A percentile compares a stretch with the other conserved stretches of the same genome.
phyloP scores from a whole-genome alignment of 2,329 filamentous ascomycete species.

The Emydomyces testavorans region DNA sequence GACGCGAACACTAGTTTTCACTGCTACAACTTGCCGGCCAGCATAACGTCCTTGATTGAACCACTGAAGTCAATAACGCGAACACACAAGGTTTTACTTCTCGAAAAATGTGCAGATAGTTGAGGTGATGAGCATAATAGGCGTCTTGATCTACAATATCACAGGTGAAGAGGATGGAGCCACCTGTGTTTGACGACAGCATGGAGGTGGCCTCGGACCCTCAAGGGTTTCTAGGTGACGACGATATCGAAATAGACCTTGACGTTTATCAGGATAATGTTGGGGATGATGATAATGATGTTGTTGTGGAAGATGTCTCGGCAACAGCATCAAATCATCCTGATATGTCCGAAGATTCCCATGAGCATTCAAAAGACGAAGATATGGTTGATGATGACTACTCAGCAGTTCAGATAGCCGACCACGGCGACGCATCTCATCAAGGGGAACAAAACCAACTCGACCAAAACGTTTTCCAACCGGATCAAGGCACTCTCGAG shows the following conservation, averaged over 20 bases:
- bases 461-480: slow-evolving; percentile 16
- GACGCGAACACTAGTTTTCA: neutral
- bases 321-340: slow-evolving; percentile 30
- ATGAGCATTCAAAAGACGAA: slow-evolving; percentile 30
- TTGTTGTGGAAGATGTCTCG: slow-evolving; percentile 44
- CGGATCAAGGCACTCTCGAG: slow-evolving; percentile 21
- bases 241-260: slow-evolving; percentile 47
- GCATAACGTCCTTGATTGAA: too few species aligned
- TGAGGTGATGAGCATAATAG: neutral
- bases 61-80: neutral
- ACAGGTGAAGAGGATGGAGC: slow-evolving; percentile 25
- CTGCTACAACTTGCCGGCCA: too few species aligned
- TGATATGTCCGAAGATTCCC: slow-evolving; percentile 24
- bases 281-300: slow-evolving; percentile 43
- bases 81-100: too few species aligned
- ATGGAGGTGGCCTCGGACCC: slow-evolving; percentile 36
- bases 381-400: slow-evolving; percentile 38
- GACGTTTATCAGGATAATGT: slow-evolving; percentile 34
- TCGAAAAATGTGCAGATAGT: neutral
- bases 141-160: too few species aligned
- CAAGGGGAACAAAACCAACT: slow-evolving; percentile 24
- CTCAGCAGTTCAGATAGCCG: slow-evolving; percentile 18
- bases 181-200: slow-evolving; percentile 31
- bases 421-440: slow-evolving; percentile 19
- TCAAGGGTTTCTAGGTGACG: slow-evolving; percentile 29